A percentile compares a stretch with the other conserved stretches of the same genome.
Conservation (phyloP, 805 yeast genomes). For the Lipomyces anomalus region DNA sequence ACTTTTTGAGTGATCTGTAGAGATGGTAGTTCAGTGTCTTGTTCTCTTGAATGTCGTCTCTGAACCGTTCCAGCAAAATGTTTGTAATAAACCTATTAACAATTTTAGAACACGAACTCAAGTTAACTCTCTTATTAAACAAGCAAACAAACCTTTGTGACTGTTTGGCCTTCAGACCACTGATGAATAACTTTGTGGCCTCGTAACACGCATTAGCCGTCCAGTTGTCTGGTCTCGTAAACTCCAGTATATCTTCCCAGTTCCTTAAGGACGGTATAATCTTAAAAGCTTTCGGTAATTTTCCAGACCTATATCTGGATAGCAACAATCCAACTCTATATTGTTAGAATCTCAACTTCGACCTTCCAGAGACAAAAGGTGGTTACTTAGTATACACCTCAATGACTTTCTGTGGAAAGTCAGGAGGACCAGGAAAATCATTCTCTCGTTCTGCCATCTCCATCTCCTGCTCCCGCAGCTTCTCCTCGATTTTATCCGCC, state of each 20-base stretch:
- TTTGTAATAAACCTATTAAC: conserved; percentile 18
- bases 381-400: conserved; percentile 72
- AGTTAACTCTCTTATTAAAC: neutral
- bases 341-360: conserved; percentile 1
- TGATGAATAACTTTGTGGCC: conserved; percentile 89
- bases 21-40: conserved; percentile 80
- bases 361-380: neutral
- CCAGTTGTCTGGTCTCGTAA: conserved; percentile 90
- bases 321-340: conserved; percentile 68
- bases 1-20: conserved; percentile 84
- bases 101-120: conserved; percentile 57
- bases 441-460: conserved; percentile 23
- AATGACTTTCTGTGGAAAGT: conserved; percentile 89
- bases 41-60: conserved; percentile 37
- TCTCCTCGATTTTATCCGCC: conserved; percentile 92
- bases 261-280: conserved; percentile 86
- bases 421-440: conserved; percentile 20
- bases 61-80: conserved; percentile 37
- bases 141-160: conserved; percentile 76
- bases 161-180: conserved; percentile 79
- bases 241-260: conserved; percentile 93
- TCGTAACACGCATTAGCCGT: conserved; percentile 92
- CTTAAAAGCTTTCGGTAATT: conserved; percentile 92
- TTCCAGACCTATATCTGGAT: conserved; percentile 89
- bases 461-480: conserved; percentile 68